phyloP scores from a whole-genome alignment of 129 eudicot genomes.

The Centrapalus pauciflorus region DNA sequence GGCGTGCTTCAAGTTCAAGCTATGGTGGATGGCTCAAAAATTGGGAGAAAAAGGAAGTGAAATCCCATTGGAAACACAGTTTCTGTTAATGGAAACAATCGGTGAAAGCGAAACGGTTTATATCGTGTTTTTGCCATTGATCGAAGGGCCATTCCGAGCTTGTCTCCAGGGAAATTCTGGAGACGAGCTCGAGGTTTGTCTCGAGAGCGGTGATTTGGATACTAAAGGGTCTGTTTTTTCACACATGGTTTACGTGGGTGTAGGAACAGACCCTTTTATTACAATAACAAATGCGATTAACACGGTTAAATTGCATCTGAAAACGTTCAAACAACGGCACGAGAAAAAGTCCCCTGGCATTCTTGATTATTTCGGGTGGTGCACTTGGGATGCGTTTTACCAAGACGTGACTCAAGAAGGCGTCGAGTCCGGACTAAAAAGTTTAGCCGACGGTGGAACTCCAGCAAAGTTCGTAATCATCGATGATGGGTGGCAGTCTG shows the following conservation, averaged over 20 bases:
- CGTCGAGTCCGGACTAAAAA: slow-evolving; percentile 66
- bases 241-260: slow-evolving; percentile 43
- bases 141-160: slow-evolving; percentile 81
- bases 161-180: slow-evolving; percentile 58
- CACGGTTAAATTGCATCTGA: slow-evolving; percentile 47
- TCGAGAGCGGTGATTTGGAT: slow-evolving; percentile 68
- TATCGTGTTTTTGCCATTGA: slow-evolving; percentile 66
- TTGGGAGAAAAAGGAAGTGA: slow-evolving; percentile 73
- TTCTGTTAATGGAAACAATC: slow-evolving; percentile 59
- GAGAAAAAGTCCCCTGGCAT: slow-evolving; percentile 66
- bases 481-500: slow-evolving; percentile 91
- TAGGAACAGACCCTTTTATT: slow-evolving; percentile 60
- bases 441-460: slow-evolving; percentile 54
- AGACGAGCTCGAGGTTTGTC: slow-evolving; percentile 60
- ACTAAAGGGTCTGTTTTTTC: slow-evolving; percentile 34
- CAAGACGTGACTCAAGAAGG: slow-evolving; percentile 80
- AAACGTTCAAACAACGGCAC: slow-evolving; percentile 52
- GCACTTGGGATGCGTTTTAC: slow-evolving; percentile 90
- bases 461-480: slow-evolving; percentile 77
- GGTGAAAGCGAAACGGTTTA: slow-evolving; percentile 36
- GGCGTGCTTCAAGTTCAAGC: slow-evolving; percentile 75
- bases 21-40: slow-evolving; percentile 96
- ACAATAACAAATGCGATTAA: slow-evolving; percentile 46
- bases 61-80: slow-evolving; percentile 86
- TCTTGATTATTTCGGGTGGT: slow-evolving; percentile 77